A percentile compares a stretch with the other conserved stretches of the same genome.
These are phyloP conservation scores for Naegleria lovaniensis DNA, from an alignment of 208 protist species.

Conservation along the genomic window DNA sequence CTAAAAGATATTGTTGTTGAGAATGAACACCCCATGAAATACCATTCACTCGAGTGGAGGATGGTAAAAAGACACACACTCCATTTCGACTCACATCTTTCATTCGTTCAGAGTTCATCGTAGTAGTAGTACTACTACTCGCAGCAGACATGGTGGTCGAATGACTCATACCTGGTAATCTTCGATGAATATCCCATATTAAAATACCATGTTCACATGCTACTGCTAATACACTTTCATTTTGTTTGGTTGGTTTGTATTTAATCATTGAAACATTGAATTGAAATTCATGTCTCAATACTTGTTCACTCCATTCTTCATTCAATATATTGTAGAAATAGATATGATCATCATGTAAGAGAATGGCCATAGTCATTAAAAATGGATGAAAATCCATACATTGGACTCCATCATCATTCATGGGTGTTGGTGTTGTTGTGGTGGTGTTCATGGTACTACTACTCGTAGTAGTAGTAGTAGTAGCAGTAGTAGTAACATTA, in stretches of 20 bases:
- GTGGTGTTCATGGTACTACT: no score
- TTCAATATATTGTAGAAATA: neutral
- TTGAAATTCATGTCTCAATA: neutral
- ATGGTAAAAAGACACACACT: neutral
- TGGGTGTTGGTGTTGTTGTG: no score
- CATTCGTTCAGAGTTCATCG: no score
- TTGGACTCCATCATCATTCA: neutral
- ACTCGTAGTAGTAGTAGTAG: no score
- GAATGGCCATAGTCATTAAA: neutral
- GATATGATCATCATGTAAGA: neutral
- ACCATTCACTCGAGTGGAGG: neutral
- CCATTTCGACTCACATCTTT: neutral
- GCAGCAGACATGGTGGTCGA: no score
- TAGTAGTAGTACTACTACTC: no score
- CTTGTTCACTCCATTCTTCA: neutral
- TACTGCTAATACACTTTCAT: neutral
- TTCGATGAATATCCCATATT: neutral
- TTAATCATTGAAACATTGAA: neutral
- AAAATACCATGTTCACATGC: neutral
- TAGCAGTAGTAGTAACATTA: no score
- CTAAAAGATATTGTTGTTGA: neutral
- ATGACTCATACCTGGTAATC: no score
- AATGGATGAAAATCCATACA: neutral
- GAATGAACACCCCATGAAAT: neutral
- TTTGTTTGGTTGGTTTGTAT: neutral